phyloP scores from a whole-genome alignment of 2,329 filamentous ascomycete species.

The Aspergillus amoenus region DNA sequence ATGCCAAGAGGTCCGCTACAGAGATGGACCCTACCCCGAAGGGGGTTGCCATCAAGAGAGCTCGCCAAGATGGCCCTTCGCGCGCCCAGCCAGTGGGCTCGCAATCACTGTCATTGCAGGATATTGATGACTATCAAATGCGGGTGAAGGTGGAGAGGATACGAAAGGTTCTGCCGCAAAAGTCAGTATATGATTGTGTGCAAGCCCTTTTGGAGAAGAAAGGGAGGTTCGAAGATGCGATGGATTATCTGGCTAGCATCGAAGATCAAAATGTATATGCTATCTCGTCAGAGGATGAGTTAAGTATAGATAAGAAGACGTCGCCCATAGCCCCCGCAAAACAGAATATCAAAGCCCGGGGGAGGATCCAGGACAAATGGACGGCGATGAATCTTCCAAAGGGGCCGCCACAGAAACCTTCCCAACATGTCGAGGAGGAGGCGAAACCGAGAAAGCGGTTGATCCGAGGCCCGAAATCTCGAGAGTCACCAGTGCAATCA shows the following conservation, averaged over 20 bases:
- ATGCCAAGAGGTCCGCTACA: conserved; percentile 42
- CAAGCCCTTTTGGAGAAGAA: conserved; percentile 51
- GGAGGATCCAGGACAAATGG: conserved; percentile 61
- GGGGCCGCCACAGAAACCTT: conserved; percentile 23
- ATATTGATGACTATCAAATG: conserved; percentile 52
- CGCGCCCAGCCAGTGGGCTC: conserved; percentile 47
- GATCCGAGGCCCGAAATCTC: conserved; percentile 37
- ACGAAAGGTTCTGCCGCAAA: conserved; percentile 46
- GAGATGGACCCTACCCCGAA: conserved; percentile 45
- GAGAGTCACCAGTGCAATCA: conserved; percentile 25
- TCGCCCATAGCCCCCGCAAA: conserved; percentile 40
- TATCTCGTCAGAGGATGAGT: conserved; percentile 43
- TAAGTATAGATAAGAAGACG: conserved; percentile 27
- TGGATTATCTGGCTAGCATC: conserved; percentile 45
- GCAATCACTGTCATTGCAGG: conserved; percentile 46
- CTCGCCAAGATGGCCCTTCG: conserved; percentile 43
- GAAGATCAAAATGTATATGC: conserved; percentile 31
- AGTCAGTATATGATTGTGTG: conserved; percentile 49
- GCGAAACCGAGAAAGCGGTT: conserved; percentile 38
- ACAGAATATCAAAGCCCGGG: conserved; percentile 55
- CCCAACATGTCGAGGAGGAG: conserved; percentile 24
- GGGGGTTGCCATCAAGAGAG: conserved; percentile 39
- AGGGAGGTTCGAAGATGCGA: conserved; percentile 57
- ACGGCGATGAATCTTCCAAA: conserved; percentile 45
- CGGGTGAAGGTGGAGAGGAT: conserved; percentile 55